Evolutionary conservation across 495 filamentous ascomycete genomes (phyloP).

Genomic region (Poronia punctata): DNA sequence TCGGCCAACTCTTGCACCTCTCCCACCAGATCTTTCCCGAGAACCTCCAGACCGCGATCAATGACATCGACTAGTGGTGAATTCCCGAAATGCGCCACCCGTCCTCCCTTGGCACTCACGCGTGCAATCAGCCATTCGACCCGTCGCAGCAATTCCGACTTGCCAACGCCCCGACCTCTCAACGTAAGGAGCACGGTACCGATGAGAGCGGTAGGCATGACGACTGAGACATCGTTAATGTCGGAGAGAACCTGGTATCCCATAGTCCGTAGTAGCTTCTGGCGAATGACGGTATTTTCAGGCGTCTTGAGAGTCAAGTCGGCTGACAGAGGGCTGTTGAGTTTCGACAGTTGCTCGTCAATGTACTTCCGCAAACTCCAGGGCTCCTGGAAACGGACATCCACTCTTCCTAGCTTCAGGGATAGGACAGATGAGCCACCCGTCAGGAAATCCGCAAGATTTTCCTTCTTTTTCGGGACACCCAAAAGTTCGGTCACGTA

Average conservation of each 20-base stretch:
- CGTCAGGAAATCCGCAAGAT: slow-evolving; percentile 76
- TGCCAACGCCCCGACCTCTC: slow-evolving; percentile 85
- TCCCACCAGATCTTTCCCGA: slow-evolving; percentile 83
- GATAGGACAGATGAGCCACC: slow-evolving; percentile 80
- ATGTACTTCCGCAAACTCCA: slow-evolving; percentile 84
- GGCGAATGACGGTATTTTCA: slow-evolving; percentile 37
- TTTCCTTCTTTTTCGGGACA: slow-evolving; percentile 91
- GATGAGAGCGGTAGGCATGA: slow-evolving; percentile 95
- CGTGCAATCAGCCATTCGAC: slow-evolving; percentile 85
- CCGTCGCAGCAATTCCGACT: slow-evolving; percentile 72
- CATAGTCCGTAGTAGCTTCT: slow-evolving; percentile 69
- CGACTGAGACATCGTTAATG: slow-evolving; percentile 92
- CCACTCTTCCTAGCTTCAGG: slow-evolving; percentile 81
- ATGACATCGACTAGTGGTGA: slow-evolving; percentile 74
- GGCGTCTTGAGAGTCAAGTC: slow-evolving; percentile 36
- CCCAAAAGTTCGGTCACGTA: slow-evolving; percentile 93
- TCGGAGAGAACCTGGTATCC: slow-evolving; percentile 88
- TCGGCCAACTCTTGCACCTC: slow-evolving; percentile 71
- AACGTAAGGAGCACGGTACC: slow-evolving; percentile 90
- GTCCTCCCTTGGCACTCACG: slow-evolving; percentile 75
- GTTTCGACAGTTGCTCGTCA: slow-evolving; percentile 56
- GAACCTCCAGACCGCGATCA: slow-evolving; percentile 80
- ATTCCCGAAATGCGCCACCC: slow-evolving; percentile 87
- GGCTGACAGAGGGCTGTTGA: slow-evolving; percentile 33
- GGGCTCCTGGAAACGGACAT: slow-evolving; percentile 91